Conservation (phyloP, 129 eudicot genomes). For the Cynara cardunculus region DNA sequence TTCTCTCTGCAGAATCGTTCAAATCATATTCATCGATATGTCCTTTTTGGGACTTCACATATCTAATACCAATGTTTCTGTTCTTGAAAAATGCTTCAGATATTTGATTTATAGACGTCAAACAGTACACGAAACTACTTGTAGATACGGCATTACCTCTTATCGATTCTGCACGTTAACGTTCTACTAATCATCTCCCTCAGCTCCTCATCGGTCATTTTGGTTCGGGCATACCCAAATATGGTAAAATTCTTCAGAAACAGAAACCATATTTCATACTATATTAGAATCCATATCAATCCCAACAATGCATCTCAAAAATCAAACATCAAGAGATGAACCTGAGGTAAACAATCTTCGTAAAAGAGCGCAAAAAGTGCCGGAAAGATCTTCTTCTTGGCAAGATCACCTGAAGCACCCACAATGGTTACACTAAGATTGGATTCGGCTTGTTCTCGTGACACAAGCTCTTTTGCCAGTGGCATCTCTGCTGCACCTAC, state of each 20-base stretch:
- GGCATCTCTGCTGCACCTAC: constrained; percentile 53
- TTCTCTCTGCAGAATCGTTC: constrained; percentile 51
- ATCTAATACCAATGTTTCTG: neutral
- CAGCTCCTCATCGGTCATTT: constrained; percentile 80
- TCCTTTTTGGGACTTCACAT: neutral
- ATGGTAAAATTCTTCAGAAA: constrained; percentile 58
- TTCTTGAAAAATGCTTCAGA: neutral
- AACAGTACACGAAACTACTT: neutral
- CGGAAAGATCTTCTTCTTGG: constrained; percentile 88
- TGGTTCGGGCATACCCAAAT: constrained; percentile 84
- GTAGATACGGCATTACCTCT: constrained; percentile 39
- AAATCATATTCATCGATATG: neutral
- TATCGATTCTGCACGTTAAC: constrained; percentile 82
- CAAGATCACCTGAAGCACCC: constrained; percentile 98
- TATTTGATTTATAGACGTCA: neutral
- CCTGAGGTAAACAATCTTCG: constrained; percentile 86
- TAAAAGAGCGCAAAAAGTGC: constrained; percentile 89
- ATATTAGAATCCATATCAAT: neutral
- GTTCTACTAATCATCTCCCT: constrained; percentile 79
- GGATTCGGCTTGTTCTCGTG: constrained; percentile 33
- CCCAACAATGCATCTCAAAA: neutral
- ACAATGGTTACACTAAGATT: constrained; percentile 71
- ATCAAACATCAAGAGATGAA: constrained; percentile 6
- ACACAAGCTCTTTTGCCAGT: constrained; percentile 33
- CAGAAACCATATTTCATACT: neutral